A percentile compares a stretch with the other conserved stretches of the same genome.
These are phyloP conservation scores for Cryphonectria naterciae DNA, from an alignment of 2,329 filamentous ascomycete genomes.

Conservation along the genomic window DNA sequence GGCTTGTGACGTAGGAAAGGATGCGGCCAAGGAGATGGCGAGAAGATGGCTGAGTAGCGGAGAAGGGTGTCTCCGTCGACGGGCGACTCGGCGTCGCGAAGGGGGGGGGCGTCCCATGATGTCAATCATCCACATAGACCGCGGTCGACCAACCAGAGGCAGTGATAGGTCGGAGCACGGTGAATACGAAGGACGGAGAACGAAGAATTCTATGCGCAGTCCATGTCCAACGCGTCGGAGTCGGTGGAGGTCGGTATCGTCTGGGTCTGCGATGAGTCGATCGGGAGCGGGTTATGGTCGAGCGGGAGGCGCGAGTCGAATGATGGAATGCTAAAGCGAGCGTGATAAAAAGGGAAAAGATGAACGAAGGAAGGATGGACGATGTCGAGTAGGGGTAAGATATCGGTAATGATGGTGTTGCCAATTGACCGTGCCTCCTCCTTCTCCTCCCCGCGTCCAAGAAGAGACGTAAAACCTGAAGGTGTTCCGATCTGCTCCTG, in stretches of 20 bases:
- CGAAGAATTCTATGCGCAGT: conserved; percentile 21
- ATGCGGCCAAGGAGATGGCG: conserved; percentile 46
- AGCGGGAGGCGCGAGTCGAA: conserved; percentile 5
- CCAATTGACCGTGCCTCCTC: background rate
- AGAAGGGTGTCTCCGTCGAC: conserved; percentile 34
- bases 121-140: conserved; percentile 27
- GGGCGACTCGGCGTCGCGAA: conserved; percentile 47
- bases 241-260: background rate
- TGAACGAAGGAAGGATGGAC: background rate
- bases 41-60: conserved; percentile 27
- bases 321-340: conserved; percentile 17
- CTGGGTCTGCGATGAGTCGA: conserved; percentile 1
- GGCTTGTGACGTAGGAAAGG: conserved; percentile 47
- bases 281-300: conserved; percentile 10
- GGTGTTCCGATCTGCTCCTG: background rate
- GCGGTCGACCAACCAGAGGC: conserved; percentile 6
- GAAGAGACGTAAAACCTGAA: background rate
- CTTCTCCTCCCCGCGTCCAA: background rate
- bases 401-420: background rate
- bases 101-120: conserved; percentile 56
- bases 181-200: background rate
- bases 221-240: conserved; percentile 23
- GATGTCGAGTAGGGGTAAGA: conserved; percentile 10
- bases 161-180: background rate
- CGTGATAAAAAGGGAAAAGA: conserved; percentile 8